These are phyloP conservation scores for Parastagonospora nodorum DNA, from an alignment of 2,329 filamentous ascomycete species.

Conservation along the genomic window DNA sequence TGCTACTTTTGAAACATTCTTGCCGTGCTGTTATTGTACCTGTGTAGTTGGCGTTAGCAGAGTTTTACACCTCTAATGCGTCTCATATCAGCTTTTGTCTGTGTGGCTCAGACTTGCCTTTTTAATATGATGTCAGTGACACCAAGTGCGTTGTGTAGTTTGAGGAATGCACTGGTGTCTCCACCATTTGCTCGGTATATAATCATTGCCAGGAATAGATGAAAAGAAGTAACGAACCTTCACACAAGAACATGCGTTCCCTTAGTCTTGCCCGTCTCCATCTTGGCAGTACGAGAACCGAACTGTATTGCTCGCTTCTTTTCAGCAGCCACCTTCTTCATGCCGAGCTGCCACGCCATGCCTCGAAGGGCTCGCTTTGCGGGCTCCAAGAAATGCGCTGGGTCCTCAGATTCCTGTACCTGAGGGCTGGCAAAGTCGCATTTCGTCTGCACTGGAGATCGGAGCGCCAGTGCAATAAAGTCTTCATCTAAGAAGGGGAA, in stretches of 20 bases:
- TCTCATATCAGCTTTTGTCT: neutral
- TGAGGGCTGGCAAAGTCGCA: constrained; percentile 73
- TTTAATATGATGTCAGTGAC: constrained; percentile 26
- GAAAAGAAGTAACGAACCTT: constrained; percentile 18
- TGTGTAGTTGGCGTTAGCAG: neutral
- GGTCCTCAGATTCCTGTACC: constrained; percentile 24
- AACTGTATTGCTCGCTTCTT: constrained; percentile 82
- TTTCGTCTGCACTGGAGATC: constrained; percentile 77
- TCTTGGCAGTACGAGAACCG: constrained; percentile 51
- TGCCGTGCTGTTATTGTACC: neutral
- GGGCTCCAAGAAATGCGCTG: constrained; percentile 63
- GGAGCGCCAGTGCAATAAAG: constrained; percentile 80
- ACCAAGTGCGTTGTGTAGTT: constrained; percentile 21
- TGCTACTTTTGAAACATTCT: too few species aligned
- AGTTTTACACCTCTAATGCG: neutral
- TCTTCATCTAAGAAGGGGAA: constrained; percentile 91
- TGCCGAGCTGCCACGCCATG: constrained; percentile 73
- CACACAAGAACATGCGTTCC: constrained; percentile 52
- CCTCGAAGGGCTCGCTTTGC: constrained; percentile 82
- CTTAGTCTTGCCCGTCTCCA: constrained; percentile 56
- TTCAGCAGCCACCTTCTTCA: constrained; percentile 75
- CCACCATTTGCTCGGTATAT: constrained; percentile 28
- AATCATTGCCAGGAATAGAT: constrained; percentile 34
- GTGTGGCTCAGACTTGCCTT: constrained; percentile 43
- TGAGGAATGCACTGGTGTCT: constrained; percentile 32